Base-by-base conservation (phyloP, 1,284 basidiomycete genomes). In the Cutaneotrichosporon sp. region DNA sequence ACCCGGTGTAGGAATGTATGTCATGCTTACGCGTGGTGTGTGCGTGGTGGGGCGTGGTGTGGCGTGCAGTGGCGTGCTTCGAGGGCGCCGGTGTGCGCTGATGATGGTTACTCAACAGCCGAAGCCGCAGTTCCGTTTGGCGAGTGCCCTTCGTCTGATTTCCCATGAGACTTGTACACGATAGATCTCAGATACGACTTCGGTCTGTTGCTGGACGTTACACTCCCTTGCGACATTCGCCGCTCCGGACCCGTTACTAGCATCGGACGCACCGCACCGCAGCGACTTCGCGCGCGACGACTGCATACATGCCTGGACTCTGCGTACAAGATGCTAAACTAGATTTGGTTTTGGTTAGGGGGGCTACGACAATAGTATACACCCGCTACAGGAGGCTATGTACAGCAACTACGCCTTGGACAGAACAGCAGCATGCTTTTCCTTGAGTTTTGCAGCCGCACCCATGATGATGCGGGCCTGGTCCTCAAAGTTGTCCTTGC, bases 401-500 rank as follows among this genome's bases (percentile, higher is more conserved):
- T 24, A 25, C 20, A 38, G 37, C 38, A 41, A 24, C 39, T 25
- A 29, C 9, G 29, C 42, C 42, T 44, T 44, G 29, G 42, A 20
- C 19, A 16, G 9, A 29, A 44, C 27, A 7, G 5, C 17, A 19
- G 20, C 17, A 20, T 32, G 41, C 41, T 37, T 34, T 24, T 35
- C 41, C 48, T 43, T 11, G 25, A 49, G 25, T 29, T 49, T 49
- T 38, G 12, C 35, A 17, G 27, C 48, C 2, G 39, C 7, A 84
- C 61, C 61, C 35, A 72, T 56, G 54, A 76, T 66, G 46, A 67
- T 46, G 61, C 62, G 68, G 20, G 74, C 70, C 57, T 74, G 74
- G 37, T 52, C 61, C 58, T 76, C 75, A 53, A 76, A 75, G 51
- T 75, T 68, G 49, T 75, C 74, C 60, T 76, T 76, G 38, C 68